Evolutionary conservation across 1,139 yeast species (phyloP), one percentile per base, ranked within the genome.

Genomic region (Scheffersomyces stambukii): DNA sequence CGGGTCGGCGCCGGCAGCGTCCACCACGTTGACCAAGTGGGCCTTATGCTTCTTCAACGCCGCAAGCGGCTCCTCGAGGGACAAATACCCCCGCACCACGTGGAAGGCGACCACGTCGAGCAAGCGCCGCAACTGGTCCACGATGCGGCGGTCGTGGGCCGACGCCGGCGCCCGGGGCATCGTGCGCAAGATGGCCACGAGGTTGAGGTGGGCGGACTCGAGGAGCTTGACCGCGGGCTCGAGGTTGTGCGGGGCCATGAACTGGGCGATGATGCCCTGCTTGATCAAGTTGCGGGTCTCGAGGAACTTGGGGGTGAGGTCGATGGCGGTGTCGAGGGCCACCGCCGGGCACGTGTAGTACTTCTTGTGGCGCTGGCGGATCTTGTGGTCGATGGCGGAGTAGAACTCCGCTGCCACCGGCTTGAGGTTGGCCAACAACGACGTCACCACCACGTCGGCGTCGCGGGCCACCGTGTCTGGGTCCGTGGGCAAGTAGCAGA

Each of bases 11-110:
- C 37, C 36, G 7, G 50, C 30, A 2, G 43, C 40, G 14, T 41
- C 44, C 5, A 45, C 27, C 0, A 64, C 58, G 33, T 71, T 71
- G 14, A 64, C 63, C 2, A 81, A 48, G 54, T 85, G 95, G 6
- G 74, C 60, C 24, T 67, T 66, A 46, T 83, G 86, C 48, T 78
- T 81, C 33, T 70, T 65, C 41, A 76, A 70, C 0, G 88, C 85
- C 21, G 63, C 43, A 22, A 77, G 63, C 1, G 82, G 70, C 39
- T 74, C 75, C 24, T 74, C 81, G 15, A 75, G 40, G n/a, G 82
- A 75, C 21, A 83, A 60, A 41, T 77, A 73, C 1, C 78, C 64
- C 37, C 83, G 65, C 4, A 75, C 74, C 9, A 82, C 75, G 41
- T 80, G 83, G 33, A 80, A 64, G 0, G 82, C 81, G 6, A 75